Conservation (phyloP, 352 stramenopile genomes). For the Phytophthora hybrid region DNA sequence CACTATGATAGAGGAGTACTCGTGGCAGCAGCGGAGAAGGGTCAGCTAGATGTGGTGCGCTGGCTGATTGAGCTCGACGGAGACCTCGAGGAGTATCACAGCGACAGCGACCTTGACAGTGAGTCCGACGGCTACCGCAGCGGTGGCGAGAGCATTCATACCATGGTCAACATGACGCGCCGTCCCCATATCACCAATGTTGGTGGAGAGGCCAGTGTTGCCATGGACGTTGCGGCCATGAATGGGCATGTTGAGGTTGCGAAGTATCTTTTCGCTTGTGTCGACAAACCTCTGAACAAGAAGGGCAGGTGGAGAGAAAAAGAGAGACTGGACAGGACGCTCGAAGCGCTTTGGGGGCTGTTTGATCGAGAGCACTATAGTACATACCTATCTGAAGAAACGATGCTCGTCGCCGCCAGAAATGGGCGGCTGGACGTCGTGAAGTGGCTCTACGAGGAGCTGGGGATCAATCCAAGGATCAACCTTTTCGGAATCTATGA, state of each 20-base stretch:
- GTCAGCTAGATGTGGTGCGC: conserved; percentile 12
- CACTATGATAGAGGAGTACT: conserved; percentile 1
- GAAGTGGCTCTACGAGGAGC: conserved; percentile 10
- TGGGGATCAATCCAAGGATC: conserved; percentile 7
- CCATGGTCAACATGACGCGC: not conserved
- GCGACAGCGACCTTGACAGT: not conserved
- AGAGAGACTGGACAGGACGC: conserved; percentile 1
- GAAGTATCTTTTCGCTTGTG: conserved; percentile 23
- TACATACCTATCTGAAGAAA: not conserved
- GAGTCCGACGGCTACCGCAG: conserved; percentile 1
- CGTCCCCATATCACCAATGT: conserved; percentile 7
- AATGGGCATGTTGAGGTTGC: conserved; percentile 17
- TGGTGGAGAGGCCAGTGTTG: conserved; percentile 6
- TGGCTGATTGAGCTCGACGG: conserved; percentile 12
- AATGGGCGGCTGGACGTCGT: not conserved
- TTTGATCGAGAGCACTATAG: not conserved
- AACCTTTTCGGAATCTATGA: conserved; percentile 2
- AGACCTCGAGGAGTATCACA: conserved; percentile 6
- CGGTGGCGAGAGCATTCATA: not conserved
- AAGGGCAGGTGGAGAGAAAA: conserved; percentile 3
- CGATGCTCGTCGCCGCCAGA: not conserved
- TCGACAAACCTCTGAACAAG: conserved; percentile 2
- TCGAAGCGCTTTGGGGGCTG: conserved; percentile 5
- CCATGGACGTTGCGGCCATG: conserved; percentile 10
- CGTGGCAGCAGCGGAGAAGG: conserved; percentile 4